Base-by-base conservation (phyloP, 441 rosid genomes). In the Eruca vesicaria region DNA sequence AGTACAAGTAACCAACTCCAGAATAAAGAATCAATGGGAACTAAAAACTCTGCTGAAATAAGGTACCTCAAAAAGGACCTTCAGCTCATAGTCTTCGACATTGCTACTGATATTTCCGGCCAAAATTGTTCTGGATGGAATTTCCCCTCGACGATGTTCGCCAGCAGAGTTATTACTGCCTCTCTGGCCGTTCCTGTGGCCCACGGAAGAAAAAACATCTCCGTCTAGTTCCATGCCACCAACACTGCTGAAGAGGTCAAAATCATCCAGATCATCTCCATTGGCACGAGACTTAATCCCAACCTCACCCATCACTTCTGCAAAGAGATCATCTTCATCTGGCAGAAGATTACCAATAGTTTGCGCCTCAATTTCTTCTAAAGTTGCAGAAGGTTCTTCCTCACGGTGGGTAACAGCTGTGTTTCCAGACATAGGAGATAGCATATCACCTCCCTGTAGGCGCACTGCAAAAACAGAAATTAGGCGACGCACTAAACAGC, bases 161-260 rank as follows among this genome's bases (percentile, higher is more conserved):
- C 84, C 86, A 57, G 64, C 45, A 11, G 81, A 80, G 70, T 82
- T 81, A 78, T 72, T 79, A 68, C 80, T 62, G 66, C 72, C 80
- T 56, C 84, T 83, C 66, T 69, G 83, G 18, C 78, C 83, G 48
- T 41, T 68, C 55, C 38, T 79, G 43, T 76, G 77, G 53, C 72
- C 83, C 21, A 55, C 56, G 41, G 69, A 72, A 58, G 80, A 61
- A 61, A 41, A 74, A 79, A 71, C 80, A 76, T 80, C 84, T 66
- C 84, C 87, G 76, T 84, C 92, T 67, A 88, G 78, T 60, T 88
- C 92, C 90, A 88, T 64, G 67, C 92, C 92, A 28, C 92, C 92
- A 33, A 84, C 84, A 73, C 86, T 84, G 74, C 88, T 82, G 68
- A 88, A 88, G 29, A 88, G 81, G 71, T 88, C 92, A 77, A 85